Base-by-base conservation (phyloP, 192 early-diverging fungal genomes). In the Coemansia sp. region DNA sequence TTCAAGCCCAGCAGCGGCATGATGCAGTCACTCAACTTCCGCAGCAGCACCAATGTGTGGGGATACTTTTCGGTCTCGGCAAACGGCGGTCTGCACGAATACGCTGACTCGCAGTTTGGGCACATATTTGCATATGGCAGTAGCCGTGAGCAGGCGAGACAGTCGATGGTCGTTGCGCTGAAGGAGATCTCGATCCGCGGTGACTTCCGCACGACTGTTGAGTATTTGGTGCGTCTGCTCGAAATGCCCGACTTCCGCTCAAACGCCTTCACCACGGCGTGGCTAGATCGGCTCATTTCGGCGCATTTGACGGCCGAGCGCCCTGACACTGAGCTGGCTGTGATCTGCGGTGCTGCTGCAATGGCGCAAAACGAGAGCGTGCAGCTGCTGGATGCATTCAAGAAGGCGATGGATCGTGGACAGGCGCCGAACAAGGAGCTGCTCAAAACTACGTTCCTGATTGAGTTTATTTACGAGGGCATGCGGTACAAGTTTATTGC, bases 51-150 rank as follows among this genome's bases (percentile, higher is more conserved):
- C 47, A 97, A 97, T 59, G 97, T 98, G 32, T 97, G 97, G 97
- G 97, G 97, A n/a, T 97, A 97, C 85, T 98, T 98, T 82, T 95
- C 93, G 6, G 95, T 98, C 45, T 92, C 89, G 68, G 86, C 93
- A 23, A 89, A 90, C 29, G 95, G 97, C 65, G 95, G 94, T 64
- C 86, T 98, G 64, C 97, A 98, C 82, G 97, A 98, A 74, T 98
- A 91, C 85, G 97, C 97, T n/a, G 97, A 98, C 73, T 95, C 93
- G 24, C 97, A 98, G 82, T 98, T 98, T 69, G 97, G 97, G 35
- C 97, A 98, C 82, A 92, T 98, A 60, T 98, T 98, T 66, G 89
- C 95, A 10, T 98, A 97, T 68, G 97, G 97, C 47, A 91, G 93
- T 53, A 93, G 93, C 69, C 87, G 97, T 69, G 91, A 93, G 65